Percentiles rank a stretch among this genome's conserved stretches.
phyloP scores from a whole-genome alignment of 495 filamentous ascomycete genomes.

The Talaromyces nanjingensis region DNA sequence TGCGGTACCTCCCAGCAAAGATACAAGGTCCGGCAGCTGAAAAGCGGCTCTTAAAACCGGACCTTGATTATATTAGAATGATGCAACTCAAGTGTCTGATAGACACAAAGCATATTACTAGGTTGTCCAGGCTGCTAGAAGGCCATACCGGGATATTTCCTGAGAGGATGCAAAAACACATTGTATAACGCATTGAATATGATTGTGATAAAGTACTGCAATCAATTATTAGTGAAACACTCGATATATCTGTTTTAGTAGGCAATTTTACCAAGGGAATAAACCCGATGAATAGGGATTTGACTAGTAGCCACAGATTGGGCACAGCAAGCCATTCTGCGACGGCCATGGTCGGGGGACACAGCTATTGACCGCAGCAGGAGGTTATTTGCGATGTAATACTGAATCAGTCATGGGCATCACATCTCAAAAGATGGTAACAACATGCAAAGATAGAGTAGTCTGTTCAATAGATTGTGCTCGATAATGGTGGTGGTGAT shows the following conservation, averaged over 20 bases:
- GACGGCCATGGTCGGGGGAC: not conserved
- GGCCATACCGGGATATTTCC: constrained; percentile 17
- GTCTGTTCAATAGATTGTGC: not conserved
- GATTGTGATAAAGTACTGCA: not conserved
- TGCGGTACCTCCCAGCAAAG: constrained; percentile 13
- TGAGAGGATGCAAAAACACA: constrained; percentile 22
- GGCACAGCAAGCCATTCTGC: not conserved
- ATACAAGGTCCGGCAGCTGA: not conserved
- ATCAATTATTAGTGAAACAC: not conserved
- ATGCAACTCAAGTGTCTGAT: not conserved
- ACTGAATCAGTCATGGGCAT: not conserved
- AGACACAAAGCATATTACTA: too few species aligned
- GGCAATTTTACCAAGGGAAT: not conserved
- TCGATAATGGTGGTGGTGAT: not conserved
- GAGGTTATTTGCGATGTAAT: not conserved
- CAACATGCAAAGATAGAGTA: not conserved
- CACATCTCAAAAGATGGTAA: not conserved
- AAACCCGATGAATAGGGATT: not conserved
- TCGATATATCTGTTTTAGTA: not conserved
- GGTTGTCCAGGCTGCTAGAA: too few species aligned
- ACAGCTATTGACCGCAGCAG: not conserved
- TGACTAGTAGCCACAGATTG: not conserved
- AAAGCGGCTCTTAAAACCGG: constrained; percentile 1
- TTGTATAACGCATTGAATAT: constrained; percentile 16
- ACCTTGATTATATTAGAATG: not conserved